Evolutionary conservation across 208 protist genomes (phyloP), one percentile per base, ranked within the genome.

Genomic region (Phytomonas sp.): DNA sequence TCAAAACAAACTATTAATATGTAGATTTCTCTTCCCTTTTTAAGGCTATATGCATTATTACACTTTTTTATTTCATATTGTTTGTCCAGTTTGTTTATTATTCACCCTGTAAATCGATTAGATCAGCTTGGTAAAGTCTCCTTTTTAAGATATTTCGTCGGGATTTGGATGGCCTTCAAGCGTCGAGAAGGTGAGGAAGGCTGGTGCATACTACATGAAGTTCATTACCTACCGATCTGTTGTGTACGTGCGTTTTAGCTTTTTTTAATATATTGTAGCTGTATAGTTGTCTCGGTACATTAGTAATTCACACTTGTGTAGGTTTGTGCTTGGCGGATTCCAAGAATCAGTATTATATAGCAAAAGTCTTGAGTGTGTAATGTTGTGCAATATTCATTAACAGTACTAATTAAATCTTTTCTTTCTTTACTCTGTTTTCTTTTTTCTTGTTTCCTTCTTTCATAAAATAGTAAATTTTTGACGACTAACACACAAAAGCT

Each of bases 391-490:
- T 49, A 49, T 19, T 49, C 19, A 56, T 56, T 56, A 56, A 56
- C 16, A 33, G 52, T 72, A 69, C 70, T 70, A 16, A 7, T 68
- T 71, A n/a, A 66, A 19, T 26, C 40, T 71, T 62, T 78, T 69
- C 71, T 63, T 62, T 78, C 69, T 74, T 63, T 62, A 67, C 66
- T 75, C 36, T 71, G 19, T 69, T 65, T 16, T 7, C 16, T 66
- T 26, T 63, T 14, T 8, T 63, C 30, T n/a, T 71, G 29, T 19
- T 33, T 64, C n/a, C 42, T 64, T 69, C n/a, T 64, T 65, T 69
- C 31, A n/a, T 14, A 69, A 71, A 33, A 31, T 45, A 30, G 36
- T 16, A 61, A 71, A 60, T 56, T 56, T 8, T 56, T 26, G 16
- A 56, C 45, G 45, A 56, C 45, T 26, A 56, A 26, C 5, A 6